Evolutionary conservation across 2,329 filamentous ascomycete species (phyloP).

Genomic region (Thermothelomyces thermophilus): DNA sequence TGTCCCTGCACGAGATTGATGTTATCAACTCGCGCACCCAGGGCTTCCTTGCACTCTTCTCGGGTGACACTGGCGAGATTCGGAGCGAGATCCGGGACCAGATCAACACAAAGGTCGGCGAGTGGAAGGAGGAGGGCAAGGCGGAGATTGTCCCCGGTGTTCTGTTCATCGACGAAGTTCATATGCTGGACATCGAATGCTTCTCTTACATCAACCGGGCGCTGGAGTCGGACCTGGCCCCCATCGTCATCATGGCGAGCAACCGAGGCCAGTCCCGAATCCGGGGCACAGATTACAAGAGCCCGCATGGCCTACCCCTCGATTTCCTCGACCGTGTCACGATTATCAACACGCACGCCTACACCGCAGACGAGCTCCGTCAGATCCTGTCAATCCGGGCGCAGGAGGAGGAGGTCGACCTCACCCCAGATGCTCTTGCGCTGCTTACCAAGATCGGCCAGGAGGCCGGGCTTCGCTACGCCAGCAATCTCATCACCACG

Average conservation of each 20-base stretch:
- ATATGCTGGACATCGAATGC: conserved; percentile 99
- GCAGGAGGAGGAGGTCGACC: conserved; percentile 90
- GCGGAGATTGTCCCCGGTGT: conserved; percentile 96
- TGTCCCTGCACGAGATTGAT: conserved; percentile 95
- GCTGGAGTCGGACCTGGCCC: conserved; percentile 87
- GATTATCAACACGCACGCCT: conserved; percentile 89
- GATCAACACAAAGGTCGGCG: conserved; percentile 97
- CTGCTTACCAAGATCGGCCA: conserved; percentile 92
- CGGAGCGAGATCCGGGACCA: conserved; percentile 94
- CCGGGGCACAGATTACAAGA: conserved; percentile 86
- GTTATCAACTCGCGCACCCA: conserved; percentile 99
- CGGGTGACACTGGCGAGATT: conserved; percentile 96
- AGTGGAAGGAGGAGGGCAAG: conserved; percentile 99
- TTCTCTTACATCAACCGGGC: conserved; percentile 98
- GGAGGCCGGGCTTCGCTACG: conserved; percentile 87
- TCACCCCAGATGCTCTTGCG: conserved; percentile 82
- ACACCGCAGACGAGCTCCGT: conserved; percentile 75
- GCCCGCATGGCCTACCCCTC: conserved; percentile 86
- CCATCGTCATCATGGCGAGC: conserved; percentile 98
- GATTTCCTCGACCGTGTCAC: conserved; percentile 95
- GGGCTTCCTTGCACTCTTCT: conserved; percentile 94
- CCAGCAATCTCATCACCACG: conserved; percentile 96
- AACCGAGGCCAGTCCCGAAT: conserved; percentile 90
- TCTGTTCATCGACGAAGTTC: conserved; percentile 96
- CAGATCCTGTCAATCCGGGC: conserved; percentile 91